Base-by-base conservation (phyloP, 1,284 basidiomycete species). In the Fomitiporia mediterranea region DNA sequence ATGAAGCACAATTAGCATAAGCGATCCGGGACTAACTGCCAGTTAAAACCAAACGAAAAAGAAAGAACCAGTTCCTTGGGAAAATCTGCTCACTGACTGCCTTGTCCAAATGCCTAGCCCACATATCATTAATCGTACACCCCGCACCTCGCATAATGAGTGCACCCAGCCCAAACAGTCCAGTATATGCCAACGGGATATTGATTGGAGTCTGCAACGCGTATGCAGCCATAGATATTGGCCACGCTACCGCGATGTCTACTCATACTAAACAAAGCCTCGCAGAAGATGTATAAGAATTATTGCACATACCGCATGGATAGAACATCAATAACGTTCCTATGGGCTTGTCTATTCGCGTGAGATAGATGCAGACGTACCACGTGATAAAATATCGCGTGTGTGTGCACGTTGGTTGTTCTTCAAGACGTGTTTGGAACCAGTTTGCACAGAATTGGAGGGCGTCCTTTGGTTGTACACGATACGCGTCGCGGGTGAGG, bases 71-170 rank as follows among this genome's bases (percentile, higher is more conserved):
- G n/a, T n/a, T n/a, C n/a, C n/a, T n/a, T n/a, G n/a, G n/a, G n/a
- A n/a, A n/a, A n/a, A n/a, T n/a, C n/a, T n/a, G 70, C 91, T 67
- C 67, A 94, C 94, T 92, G 50, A 99, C 97, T 55, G 87, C 84
- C 66, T 84, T 86, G 74, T 99, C 97, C 57, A 98, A 81, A 63
- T 91, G 83, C 61, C 80, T 79, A 69, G 99, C 97, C 95, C 97
- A 99, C 85, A 99, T 89, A 68, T 99, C 97, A 68, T 99, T 99
- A 66, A 99, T 97, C 0, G 94, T 98, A 69, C 97, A 99, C 4
- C 97, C 97, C 4, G 97, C 97, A 6, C 97, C 94, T 17, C 97
- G 86, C 97, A 99, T 99, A 55, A 99, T 80, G 42, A 98, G 66
- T 0, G 97, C 94, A 0, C 97, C 97, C 2, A 89, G 71, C 1